These are phyloP conservation scores for Leptoxyphium fumago DNA, from an alignment of 2,329 filamentous ascomycete genomes.

Conservation along the genomic window DNA sequence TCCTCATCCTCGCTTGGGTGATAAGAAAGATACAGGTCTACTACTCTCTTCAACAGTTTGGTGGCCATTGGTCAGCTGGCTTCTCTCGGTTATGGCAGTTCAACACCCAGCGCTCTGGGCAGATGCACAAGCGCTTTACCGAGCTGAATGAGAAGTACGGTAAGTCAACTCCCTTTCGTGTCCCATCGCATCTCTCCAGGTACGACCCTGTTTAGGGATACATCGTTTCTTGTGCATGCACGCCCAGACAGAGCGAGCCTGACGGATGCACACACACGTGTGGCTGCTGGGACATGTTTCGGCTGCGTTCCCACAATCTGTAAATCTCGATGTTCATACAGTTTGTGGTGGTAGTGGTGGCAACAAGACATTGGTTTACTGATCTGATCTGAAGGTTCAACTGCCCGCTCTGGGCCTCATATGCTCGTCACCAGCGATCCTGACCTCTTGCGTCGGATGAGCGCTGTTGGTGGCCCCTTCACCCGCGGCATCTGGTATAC, in stretches of 20 bases:
- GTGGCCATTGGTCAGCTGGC: conserved; percentile 23
- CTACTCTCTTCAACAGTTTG: conserved; percentile 19
- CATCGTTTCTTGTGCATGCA: no score
- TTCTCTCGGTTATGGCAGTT: conserved; percentile 26
- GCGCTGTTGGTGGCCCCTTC: conserved; percentile 22
- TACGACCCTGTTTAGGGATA: no score
- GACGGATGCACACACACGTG: no score
- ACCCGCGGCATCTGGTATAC: conserved; percentile 23
- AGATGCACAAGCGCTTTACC: conserved; percentile 25
- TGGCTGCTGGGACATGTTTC: no score
- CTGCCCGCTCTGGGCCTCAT: conserved; percentile 21
- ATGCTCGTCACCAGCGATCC: conserved; percentile 24
- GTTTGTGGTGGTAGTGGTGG: background rate
- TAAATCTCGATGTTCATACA: background rate
- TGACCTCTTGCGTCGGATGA: conserved; percentile 24
- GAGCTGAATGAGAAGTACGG: conserved; percentile 23
- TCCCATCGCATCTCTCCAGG: no score
- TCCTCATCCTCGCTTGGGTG: conserved; percentile 10
- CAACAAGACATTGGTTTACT: conserved; percentile 3
- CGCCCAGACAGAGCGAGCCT: no score
- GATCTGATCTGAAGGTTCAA: conserved; percentile 17
- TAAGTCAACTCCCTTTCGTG: conserved; percentile 7
- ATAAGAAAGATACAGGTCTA: conserved; percentile 17
- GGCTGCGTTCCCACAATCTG: no score
- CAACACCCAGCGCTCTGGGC: conserved; percentile 20